Percentiles rank a stretch among this genome's conserved stretches.
Conservation (phyloP, 73 alveolate genomes). For the Tetrahymena thermophila region DNA sequence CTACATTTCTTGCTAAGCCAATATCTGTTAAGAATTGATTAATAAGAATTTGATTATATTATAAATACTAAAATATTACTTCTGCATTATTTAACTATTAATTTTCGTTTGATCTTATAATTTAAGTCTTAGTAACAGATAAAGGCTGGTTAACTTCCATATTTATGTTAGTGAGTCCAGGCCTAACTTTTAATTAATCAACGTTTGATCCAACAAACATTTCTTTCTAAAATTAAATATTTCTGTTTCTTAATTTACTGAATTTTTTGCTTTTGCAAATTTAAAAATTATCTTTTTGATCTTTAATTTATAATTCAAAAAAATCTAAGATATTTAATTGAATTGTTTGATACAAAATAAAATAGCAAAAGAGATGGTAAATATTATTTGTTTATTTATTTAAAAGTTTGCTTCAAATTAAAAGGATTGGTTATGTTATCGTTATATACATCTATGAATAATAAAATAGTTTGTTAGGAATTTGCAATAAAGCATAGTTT, state of each 20-base stretch:
- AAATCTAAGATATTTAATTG: background rate
- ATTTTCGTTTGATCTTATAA: background rate
- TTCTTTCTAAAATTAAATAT: background rate
- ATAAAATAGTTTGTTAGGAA: no score
- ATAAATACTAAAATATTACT: background rate
- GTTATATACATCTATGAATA: background rate
- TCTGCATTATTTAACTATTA: background rate
- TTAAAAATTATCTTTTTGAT: background rate
- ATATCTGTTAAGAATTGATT: background rate
- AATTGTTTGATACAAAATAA: background rate
- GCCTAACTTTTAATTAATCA: background rate
- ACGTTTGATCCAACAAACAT: background rate
- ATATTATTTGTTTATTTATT: background rate
- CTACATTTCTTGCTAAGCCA: background rate
- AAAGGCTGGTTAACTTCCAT: background rate
- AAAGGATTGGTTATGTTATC: background rate
- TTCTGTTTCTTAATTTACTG: background rate
- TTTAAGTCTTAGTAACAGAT: background rate
- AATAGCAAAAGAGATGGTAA: background rate
- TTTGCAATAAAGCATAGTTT: no score
- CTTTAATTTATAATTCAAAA: background rate
- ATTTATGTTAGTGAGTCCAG: background rate
- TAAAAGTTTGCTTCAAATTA: background rate
- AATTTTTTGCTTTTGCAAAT: background rate
- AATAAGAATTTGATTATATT: background rate